Evolutionary conservation across 345 rosid species (phyloP), one percentile per base, ranked within the genome.

Genomic region (Firmiana major): DNA sequence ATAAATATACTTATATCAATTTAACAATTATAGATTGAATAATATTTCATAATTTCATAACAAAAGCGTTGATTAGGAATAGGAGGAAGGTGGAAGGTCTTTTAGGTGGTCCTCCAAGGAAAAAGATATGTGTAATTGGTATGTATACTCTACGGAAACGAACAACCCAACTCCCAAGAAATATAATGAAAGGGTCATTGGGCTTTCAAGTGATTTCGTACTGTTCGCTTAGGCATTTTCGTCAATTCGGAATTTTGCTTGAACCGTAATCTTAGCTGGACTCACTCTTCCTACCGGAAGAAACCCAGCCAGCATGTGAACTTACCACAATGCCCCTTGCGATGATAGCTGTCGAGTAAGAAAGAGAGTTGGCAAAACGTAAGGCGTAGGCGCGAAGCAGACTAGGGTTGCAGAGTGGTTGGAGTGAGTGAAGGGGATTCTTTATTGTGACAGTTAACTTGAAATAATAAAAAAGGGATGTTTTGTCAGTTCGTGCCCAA

Each of bases 401-500:
- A 24, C 38, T 15, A 9, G n/a, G 51, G 16, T 65, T 40, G 51
- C n/a, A 13, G 71, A 34, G 34, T 31, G 3, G 58, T 48, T 10
- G 73, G 40, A 60, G 54, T 40, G 12, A 57, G 19, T 74, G 0
- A 11, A 24, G 9, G n/a, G 63, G 26, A 0, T 71, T 42, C 54
- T 74, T 59, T 51, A 28, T 63, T 21, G 72, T 58, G 54, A 34
- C 51, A 57, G 73, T 28, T 66, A 45, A 45, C 62, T 31, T 43
- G 36, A 74, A 65, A 66, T 57, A 26, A 74, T 57, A 57, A 57
- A 67, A 74, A 79, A 74, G 73, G 43, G n/a, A 0, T 31, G 8
- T 10, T 67, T 74, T 74, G 78, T 66, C 78, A 54, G 16, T 40
- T 75, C 71, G 4, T 75, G 63, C 21, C 58, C 24, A 38, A 55